Evolutionary conservation across 805 yeast species (phyloP).

Genomic region (Yarrowia hollandica): DNA sequence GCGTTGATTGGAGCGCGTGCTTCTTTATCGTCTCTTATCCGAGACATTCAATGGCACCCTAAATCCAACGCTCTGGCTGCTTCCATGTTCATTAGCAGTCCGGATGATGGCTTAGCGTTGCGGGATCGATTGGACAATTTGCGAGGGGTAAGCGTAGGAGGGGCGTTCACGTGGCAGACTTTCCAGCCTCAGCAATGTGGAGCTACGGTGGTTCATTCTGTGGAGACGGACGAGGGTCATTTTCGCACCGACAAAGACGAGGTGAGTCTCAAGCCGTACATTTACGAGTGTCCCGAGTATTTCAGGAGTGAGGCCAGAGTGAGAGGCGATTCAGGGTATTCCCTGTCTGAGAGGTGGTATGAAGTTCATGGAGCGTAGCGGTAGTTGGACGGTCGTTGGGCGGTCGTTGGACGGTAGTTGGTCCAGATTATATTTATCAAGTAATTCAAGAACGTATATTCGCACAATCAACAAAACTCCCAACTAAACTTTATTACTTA

Average conservation of each 20-base stretch:
- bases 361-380: slow-evolving; percentile 7
- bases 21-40: slow-evolving; percentile 6
- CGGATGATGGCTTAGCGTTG: slow-evolving; percentile 7
- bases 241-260: slow-evolving; percentile 2
- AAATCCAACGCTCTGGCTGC: not conserved
- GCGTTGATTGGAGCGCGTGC: slow-evolving; percentile 9
- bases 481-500: too few relatives aligned
- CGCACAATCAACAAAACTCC: slow-evolving; percentile 2
- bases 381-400: too few relatives aligned
- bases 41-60: slow-evolving; percentile 24
- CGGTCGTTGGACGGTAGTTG: too few relatives aligned
- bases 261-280: slow-evolving; percentile 3
- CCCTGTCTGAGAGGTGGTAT: slow-evolving; percentile 9
- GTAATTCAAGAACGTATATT: too few relatives aligned
- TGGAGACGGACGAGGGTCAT: not conserved
- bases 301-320: not conserved
- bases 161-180: slow-evolving; percentile 25
- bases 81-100: slow-evolving; percentile 25
- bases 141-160: slow-evolving; percentile 6
- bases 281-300: slow-evolving; percentile 14
- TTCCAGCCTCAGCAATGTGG: slow-evolving; percentile 23
- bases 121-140: slow-evolving; percentile 1
- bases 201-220: slow-evolving; percentile 17
- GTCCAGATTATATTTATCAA: too few relatives aligned
- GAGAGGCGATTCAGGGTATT: slow-evolving; percentile 4